Evolutionary conservation across 1,284 basidiomycete species (phyloP).

Genomic region (Cryptococcus floricola): DNA sequence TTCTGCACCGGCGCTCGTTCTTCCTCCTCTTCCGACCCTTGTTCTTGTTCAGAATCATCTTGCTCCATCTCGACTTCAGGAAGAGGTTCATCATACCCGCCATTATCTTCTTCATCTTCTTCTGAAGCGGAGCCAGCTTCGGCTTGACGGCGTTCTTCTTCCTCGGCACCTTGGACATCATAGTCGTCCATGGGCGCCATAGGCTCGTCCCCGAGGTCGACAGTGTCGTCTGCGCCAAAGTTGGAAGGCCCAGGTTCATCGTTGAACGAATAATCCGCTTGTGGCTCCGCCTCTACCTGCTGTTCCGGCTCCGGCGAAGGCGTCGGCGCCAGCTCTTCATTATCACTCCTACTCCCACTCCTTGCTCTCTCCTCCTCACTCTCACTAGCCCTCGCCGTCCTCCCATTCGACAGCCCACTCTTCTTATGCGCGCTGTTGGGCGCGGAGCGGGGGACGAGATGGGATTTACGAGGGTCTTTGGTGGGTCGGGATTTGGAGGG

Average conservation of each 20-base stretch:
- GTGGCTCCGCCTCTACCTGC: background rate
- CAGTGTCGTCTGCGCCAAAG: slow-evolving; percentile 8
- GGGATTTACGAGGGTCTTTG: slow-evolving; percentile 10
- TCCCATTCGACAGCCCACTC: background rate
- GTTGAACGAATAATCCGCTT: slow-evolving; percentile 6
- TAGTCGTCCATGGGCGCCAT: slow-evolving; percentile 6
- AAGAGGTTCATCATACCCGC: background rate
- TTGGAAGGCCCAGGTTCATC: slow-evolving; percentile 1
- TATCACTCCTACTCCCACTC: slow-evolving; percentile 9
- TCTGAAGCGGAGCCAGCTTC: slow-evolving; percentile 2
- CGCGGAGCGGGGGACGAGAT: background rate
- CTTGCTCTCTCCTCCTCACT: slow-evolving; percentile 20
- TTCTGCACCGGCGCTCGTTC: background rate
- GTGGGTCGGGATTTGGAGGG: slow-evolving; percentile 4
- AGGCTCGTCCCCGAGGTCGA: slow-evolving; percentile 5
- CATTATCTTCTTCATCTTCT: background rate
- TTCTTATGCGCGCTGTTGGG: background rate
- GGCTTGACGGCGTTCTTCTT: background rate
- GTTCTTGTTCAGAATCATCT: background rate
- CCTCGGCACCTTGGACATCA: background rate
- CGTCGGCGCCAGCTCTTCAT: background rate
- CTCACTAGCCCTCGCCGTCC: background rate
- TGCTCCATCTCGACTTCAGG: slow-evolving; percentile 4
- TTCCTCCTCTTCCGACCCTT: background rate
- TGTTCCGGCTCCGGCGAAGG: background rate